Evolutionary conservation across 1,284 basidiomycete genomes (phyloP), one percentile per base, ranked within the genome.

Genomic region (Acaromyces ingoldii): DNA sequence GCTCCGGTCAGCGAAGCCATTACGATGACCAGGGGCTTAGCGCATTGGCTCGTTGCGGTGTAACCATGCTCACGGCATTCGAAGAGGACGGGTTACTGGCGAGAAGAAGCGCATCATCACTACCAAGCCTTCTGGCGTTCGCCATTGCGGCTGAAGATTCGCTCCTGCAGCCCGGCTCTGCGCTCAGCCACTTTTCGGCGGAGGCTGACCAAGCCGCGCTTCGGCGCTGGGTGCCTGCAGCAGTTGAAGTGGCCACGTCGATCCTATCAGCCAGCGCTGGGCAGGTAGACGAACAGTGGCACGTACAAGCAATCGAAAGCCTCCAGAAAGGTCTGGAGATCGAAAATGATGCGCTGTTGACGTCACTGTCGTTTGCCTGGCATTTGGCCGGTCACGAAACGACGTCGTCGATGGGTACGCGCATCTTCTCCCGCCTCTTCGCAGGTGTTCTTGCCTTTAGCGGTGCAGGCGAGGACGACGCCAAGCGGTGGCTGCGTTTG

Each of bases 31-130:
- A 77, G 17, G 84, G 84, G 0, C 81, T 83, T 33, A 80, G 82
- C 0, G 64, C 80, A 3, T 90, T 88, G 63, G 83, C 84, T 0
- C 83, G 91, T 7, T 76, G 81, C 1, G 80, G 84, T 10, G 76
- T 79, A 37, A 84, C 84, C 0, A 76, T 88, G 10, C 76, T 90
- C 2, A 77, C 82, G 1, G 72, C 85, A 28, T 78, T 90, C 29
- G 71, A 79, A 1, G 79, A 82, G 2, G 83, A 91, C 65, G 83
- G 88, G 15, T 78, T 79, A 4, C 64, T 82, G 1, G 84, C 86
- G 1, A 82, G 80, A 38, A 76, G 77, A 10, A 81, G 85, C 52
- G 57, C 83, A 0, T 66, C 88, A 85, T 83, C 81, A 79, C 11
- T 78, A 25, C 64, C 68, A 1, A 62, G 75, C 49, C 45, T 76